Base-by-base conservation (phyloP, 345 rosid genomes). In the Rhodamnia argentea region DNA sequence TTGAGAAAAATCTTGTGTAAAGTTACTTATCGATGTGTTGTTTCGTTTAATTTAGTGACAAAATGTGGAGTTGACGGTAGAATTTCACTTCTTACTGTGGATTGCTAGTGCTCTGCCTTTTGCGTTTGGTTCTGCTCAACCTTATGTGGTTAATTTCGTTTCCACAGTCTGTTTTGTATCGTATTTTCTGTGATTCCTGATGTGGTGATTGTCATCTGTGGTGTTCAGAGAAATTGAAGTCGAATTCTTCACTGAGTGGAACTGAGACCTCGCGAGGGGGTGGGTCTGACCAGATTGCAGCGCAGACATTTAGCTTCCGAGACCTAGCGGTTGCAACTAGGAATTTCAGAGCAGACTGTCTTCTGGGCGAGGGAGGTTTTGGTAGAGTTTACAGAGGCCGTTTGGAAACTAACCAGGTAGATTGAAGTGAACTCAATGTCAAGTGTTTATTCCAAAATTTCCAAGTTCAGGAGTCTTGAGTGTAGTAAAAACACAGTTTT, bases 351-450 rank as follows among this genome's bases (percentile, higher is more conserved):
- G 92, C 91, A 82, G 97, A 95, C 88, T 94, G 94, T 87, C 95
- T 94, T 83, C 86, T 96, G 87, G 99, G 99, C 6, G 99, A 95
- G 90, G 99, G 98, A 82, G 99, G 99, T 27, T 95, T 96, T 53
- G 99, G 99, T 55, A 90, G 95, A 88, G 99, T 96, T 24, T 93
- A 94, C 90, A 96, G 92, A 90, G 98, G 98, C 53, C 90, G 92
- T 76, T 87, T 96, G 86, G 94, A 93, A 27, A 92, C 89, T 83
- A 89, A 88, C 87, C 94, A 94, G 99, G 99, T 96, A 89, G 50
- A 10, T 83, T 55, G 58, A 6, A 54, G 82, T 51, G 54, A 56
- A 47, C 50, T 86, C 57, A 12, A n/a, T 40, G 16, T 29, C 86
- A 52, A 52, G 24, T 37, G 78, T 70, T n/a, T 54, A 83, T 83